Conservation (phyloP, 495 filamentous ascomycete genomes). For the Echria macrotheca region DNA sequence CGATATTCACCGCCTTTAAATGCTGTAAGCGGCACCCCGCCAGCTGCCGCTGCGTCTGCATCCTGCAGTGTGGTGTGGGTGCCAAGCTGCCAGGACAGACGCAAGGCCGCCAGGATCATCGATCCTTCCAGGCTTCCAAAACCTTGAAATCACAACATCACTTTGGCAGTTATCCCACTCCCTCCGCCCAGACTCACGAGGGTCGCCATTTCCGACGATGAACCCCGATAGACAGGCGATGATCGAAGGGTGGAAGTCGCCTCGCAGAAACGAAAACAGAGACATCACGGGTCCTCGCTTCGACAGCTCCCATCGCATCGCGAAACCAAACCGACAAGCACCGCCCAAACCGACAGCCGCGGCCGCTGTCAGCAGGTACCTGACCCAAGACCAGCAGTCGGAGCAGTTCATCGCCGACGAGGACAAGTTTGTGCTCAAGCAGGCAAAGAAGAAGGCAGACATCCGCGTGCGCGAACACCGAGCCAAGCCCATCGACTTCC, state of each 20-base stretch:
- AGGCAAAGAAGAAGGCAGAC: conserved; percentile 96
- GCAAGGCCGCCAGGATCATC: too few relatives aligned
- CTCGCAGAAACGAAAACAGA: conserved; percentile 21
- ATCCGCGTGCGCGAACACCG: conserved; percentile 92
- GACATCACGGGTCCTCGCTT: conserved; percentile 41
- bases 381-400: conserved; percentile 64
- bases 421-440: conserved; percentile 91
- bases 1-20: neutral
- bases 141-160: neutral
- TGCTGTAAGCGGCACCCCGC: too few relatives aligned
- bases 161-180: too few relatives aligned
- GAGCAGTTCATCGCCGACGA: conserved; percentile 87
- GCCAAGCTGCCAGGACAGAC: too few relatives aligned
- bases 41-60: neutral
- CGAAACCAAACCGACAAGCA: conserved; percentile 35
- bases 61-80: neutral
- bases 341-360: conserved; percentile 19
- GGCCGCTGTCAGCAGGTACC: conserved; percentile 28
- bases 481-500: conserved; percentile 90
- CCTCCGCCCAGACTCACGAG: too few relatives aligned
- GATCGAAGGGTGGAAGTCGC: conserved; percentile 40
- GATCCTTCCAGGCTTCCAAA: neutral
- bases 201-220: too few relatives aligned
- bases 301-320: conserved; percentile 40
- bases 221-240: conserved; percentile 44